Evolutionary conservation across 345 rosid genomes (phyloP), one percentile per base, ranked within the genome.

Genomic region (Sonneratia caseolaris): DNA sequence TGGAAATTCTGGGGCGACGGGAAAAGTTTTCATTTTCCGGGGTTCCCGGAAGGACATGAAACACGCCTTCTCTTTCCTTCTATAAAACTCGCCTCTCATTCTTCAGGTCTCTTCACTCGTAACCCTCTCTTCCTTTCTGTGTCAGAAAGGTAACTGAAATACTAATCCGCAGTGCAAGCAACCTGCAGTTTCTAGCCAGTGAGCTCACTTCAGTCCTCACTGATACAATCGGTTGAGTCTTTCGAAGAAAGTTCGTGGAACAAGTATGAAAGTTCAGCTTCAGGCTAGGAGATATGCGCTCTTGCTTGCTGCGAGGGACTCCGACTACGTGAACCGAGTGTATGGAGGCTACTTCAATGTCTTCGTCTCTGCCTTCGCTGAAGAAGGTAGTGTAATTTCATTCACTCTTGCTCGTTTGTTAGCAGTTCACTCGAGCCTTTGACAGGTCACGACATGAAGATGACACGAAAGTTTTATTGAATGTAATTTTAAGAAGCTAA

Each of bases 291-390:
- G 82, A 53, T 92, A 79, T 69, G 87, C 83, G 55, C 84, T 94
- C 48, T 70, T 91, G 55, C 84, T 83, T 7, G 95, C 96, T 3
- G 89, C 96, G 10, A 84, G 77, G 48, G 98, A 91, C 74, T 85
- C 97, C 0, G 96, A 90, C 7, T 90, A 86, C 68, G 97, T 85
- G 75, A 86, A 82, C 81, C 78, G 81, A 69, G 80, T 76, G 6
- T 84, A 91, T 19, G 97, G 96, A 14, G 95, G 98, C 11, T 94
- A 94, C 81, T 86, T 86, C 79, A 81, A 89, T 68, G 98, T 93
- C 65, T 93, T 87, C 66, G 78, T 87, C 24, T 73, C 79, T 0
- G 88, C 96, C 5, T 94, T 87, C 51, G 96, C 88, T 0, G 91
- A 91, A 70, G 89, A 85, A 77, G 91, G 64, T 57, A 57, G 2